phyloP scores from a whole-genome alignment of 1,284 basidiomycete species.

The Mycosarcoma mackinlayi region DNA sequence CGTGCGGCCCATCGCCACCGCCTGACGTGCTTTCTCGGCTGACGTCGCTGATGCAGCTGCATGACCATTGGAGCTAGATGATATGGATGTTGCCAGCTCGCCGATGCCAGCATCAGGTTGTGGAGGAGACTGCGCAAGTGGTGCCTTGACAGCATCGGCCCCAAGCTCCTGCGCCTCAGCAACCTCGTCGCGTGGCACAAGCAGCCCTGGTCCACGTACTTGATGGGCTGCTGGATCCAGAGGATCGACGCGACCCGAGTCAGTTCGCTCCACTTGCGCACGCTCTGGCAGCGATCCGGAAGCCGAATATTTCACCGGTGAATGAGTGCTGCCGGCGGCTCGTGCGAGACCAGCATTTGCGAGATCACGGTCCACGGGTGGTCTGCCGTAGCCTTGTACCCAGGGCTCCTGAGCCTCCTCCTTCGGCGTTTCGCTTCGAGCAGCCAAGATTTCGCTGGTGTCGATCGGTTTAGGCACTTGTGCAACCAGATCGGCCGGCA shows the following conservation, averaged over 20 bases:
- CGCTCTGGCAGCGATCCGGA: slow-evolving; percentile 34
- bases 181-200: slow-evolving; percentile 51
- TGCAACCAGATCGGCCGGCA: slow-evolving; percentile 24
- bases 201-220: slow-evolving; percentile 45
- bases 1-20: slow-evolving; percentile 46
- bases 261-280: slow-evolving; percentile 48
- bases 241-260: slow-evolving; percentile 51
- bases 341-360: slow-evolving; percentile 8
- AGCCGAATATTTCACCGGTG: slow-evolving; percentile 33
- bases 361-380: slow-evolving; percentile 27
- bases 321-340: background rate
- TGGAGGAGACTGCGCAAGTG: slow-evolving; percentile 20
- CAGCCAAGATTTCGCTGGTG: slow-evolving; percentile 36
- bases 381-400: slow-evolving; percentile 41
- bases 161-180: slow-evolving; percentile 42
- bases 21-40: slow-evolving; percentile 40
- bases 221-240: slow-evolving; percentile 49
- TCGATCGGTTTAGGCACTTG: slow-evolving; percentile 40
- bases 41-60: slow-evolving; percentile 4
- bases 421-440: slow-evolving; percentile 9
- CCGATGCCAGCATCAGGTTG: background rate
- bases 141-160: slow-evolving; percentile 32
- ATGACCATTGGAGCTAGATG: slow-evolving; percentile 16
- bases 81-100: slow-evolving; percentile 1
- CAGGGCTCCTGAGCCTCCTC: slow-evolving; percentile 32